Base-by-base conservation (phyloP, 352 stramenopile species). In the Discostella stelligera region DNA sequence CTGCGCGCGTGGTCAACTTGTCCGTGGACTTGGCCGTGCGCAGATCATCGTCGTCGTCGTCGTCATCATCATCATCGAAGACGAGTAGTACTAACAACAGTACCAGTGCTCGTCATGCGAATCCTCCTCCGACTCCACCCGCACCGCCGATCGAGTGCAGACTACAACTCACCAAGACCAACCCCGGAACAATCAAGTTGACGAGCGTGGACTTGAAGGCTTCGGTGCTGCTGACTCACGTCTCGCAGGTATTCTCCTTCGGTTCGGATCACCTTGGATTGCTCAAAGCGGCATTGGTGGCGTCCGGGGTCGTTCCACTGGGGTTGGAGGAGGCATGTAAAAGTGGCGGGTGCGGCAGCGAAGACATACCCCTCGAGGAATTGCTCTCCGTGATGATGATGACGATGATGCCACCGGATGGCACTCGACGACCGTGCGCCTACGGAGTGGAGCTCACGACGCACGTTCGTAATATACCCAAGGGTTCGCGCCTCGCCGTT, bases 181-280 rank as follows among this genome's bases (percentile, higher is more conserved):
- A 85, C 44, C 70, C 77, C 0, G 77, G 76, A n/a, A 79, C 77
- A 9, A 85, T 89, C 27, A 67, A 58, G 39, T 55, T 89, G 6
- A 86, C 74, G 9, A 80, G 64, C 27, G 69, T 89, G n/a, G 83
- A 89, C 48, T 65, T 89, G 9, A 66, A 84, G 46, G 55, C 65
- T 6, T 67, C 41, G n/a, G 80, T 86, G 0, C 56, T 73, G 44
- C 54, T 89, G 46, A 87, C 79, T 9, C 69, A 78, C 50, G 77
- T 82, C 7, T 83, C 76, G 41, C 63, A 89, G 68, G 80, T 87
- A 11, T 89, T 89, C 71, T 66, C 87, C 63, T 89, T 78, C 74
- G 69, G 49, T 4, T 59, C 72, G 0, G 83, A 89, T 70, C 85
- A 89, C 48, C 37, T 89, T 27, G 83, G 83, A 54, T 73, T 89